Percentiles rank a stretch among this genome's conserved stretches.
Evolutionary conservation across 2,329 filamentous ascomycete genomes (phyloP).

Genomic region (Talaromyces sp.): DNA sequence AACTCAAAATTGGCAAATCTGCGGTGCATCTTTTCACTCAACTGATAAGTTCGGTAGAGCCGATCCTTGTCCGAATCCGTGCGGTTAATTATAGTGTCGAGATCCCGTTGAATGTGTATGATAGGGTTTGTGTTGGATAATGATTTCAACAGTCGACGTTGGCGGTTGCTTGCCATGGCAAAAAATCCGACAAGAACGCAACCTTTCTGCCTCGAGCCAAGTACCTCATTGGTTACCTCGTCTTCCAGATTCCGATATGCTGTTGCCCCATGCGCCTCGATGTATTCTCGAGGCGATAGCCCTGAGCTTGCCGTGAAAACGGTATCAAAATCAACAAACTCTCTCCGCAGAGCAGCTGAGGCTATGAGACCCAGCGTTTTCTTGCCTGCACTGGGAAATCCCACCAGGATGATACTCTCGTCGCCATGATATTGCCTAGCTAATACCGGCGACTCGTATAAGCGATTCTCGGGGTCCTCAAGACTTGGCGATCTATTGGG

Average conservation of each 20-base stretch:
- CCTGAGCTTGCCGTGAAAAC: slow-evolving; percentile 65
- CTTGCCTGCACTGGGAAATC: slow-evolving; percentile 71
- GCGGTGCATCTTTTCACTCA: slow-evolving; percentile 53
- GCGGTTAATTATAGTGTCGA: slow-evolving; percentile 55
- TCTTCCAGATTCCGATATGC: slow-evolving; percentile 64
- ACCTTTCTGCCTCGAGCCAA: slow-evolving; percentile 58
- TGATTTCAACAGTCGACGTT: slow-evolving; percentile 55
- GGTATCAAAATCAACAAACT: slow-evolving; percentile 66
- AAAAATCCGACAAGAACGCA: slow-evolving; percentile 68
- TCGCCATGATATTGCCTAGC: slow-evolving; percentile 6
- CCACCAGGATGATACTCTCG: slow-evolving; percentile 61
- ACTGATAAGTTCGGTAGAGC: slow-evolving; percentile 57
- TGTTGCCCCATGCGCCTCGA: slow-evolving; percentile 58
- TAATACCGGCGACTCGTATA: slow-evolving; percentile 9
- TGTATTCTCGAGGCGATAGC: slow-evolving; percentile 60
- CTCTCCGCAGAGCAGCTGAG: slow-evolving; percentile 65
- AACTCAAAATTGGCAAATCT: slow-evolving; percentile 72
- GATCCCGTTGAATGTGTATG: slow-evolving; percentile 66
- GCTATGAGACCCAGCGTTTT: slow-evolving; percentile 73
- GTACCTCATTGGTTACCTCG: slow-evolving; percentile 58
- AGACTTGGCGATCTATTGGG: slow-evolving; percentile 1
- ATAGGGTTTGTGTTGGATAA: slow-evolving; percentile 66
- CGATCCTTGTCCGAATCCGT: slow-evolving; percentile 59
- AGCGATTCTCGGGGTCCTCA: slow-evolving; percentile 4
- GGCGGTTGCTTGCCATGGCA: slow-evolving; percentile 64